phyloP scores from a whole-genome alignment of 2,329 filamentous ascomycete species.

The Boeremia exigua region DNA sequence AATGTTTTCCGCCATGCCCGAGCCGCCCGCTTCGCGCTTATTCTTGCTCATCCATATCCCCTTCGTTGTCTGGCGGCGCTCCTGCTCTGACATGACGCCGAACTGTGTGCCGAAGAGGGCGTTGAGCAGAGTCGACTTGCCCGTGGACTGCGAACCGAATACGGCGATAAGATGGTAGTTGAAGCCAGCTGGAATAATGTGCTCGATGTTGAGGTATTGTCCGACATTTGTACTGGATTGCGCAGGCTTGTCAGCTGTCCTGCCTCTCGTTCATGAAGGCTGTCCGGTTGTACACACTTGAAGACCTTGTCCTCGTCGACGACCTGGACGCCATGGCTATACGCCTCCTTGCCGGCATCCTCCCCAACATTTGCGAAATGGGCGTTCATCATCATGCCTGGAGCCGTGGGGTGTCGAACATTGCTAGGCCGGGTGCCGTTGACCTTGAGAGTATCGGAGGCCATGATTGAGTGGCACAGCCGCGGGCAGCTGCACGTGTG shows the following conservation, averaged over 20 bases:
- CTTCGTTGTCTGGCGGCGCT: slow-evolving; percentile 95
- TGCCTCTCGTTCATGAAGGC: not conserved
- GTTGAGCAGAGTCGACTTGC: slow-evolving; percentile 96
- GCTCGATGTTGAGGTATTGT: slow-evolving; percentile 79
- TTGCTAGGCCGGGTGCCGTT: slow-evolving; percentile 47
- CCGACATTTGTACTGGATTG: slow-evolving; percentile 72
- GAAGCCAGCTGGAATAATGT: slow-evolving; percentile 88
- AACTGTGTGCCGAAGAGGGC: slow-evolving; percentile 94
- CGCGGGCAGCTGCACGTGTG: slow-evolving; percentile 35
- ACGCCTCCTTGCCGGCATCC: slow-evolving; percentile 69
- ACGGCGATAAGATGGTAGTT: slow-evolving; percentile 99
- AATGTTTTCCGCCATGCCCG: slow-evolving; percentile 92
- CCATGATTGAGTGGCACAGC: slow-evolving; percentile 36
- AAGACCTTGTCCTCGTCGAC: slow-evolving; percentile 96
- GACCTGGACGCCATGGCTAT: slow-evolving; percentile 94
- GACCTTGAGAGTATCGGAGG: slow-evolving; percentile 37
- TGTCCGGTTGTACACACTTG: slow-evolving; percentile 70
- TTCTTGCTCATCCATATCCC: slow-evolving; percentile 99
- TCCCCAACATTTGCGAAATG: slow-evolving; percentile 77
- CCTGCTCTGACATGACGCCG: slow-evolving; percentile 95
- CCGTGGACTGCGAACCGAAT: slow-evolving; percentile 97
- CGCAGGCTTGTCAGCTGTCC: slow-evolving; percentile 27
- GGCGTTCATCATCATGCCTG: slow-evolving; percentile 70
- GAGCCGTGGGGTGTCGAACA: slow-evolving; percentile 51
- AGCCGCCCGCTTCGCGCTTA: slow-evolving; percentile 63